Evolutionary conservation across 495 filamentous ascomycete genomes (phyloP).

Genomic region (Bombardia bombarda): DNA sequence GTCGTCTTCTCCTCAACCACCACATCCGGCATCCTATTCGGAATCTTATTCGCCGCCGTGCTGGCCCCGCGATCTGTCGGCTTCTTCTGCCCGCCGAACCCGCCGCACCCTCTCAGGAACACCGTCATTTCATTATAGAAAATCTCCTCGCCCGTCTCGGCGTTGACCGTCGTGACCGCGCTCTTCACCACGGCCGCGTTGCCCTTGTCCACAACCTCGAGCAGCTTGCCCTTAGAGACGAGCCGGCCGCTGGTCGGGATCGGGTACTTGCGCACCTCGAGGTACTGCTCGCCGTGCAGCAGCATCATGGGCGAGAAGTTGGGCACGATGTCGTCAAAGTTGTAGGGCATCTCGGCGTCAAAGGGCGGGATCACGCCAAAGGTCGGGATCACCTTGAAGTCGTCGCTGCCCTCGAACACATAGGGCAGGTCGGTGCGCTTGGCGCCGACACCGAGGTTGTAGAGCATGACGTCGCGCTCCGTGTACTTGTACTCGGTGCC

Average conservation of each 20-base stretch:
- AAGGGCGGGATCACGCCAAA: constrained; percentile 94
- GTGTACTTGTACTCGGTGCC: constrained; percentile 76
- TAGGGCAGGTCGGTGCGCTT: constrained; percentile 84
- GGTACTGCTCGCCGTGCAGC: constrained; percentile 97
- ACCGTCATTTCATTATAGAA: constrained; percentile 95
- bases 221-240: constrained; percentile 72
- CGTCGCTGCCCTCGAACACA: constrained; percentile 80
- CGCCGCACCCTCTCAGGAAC: constrained; percentile 87
- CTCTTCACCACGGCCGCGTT: constrained; percentile 77
- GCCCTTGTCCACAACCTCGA: constrained; percentile 95
- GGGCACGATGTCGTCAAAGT: constrained; percentile 74
- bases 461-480: constrained; percentile 84
- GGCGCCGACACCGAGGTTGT: constrained; percentile 91
- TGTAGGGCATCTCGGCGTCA: constrained; percentile 73
- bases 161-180: constrained; percentile 67
- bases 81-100: constrained; percentile 83
- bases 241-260: constrained; percentile 83
- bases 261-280: constrained; percentile 89
- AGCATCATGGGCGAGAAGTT: constrained; percentile 99
- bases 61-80: constrained; percentile 68
- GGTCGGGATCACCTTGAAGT: constrained; percentile 89
- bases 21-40: constrained; percentile 67
- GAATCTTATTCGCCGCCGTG: constrained; percentile 70
- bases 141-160: constrained; percentile 79
- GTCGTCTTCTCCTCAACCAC: constrained; percentile 85